Base-by-base conservation (phyloP, 164 flowering plant species). In the Platanus orientalis region DNA sequence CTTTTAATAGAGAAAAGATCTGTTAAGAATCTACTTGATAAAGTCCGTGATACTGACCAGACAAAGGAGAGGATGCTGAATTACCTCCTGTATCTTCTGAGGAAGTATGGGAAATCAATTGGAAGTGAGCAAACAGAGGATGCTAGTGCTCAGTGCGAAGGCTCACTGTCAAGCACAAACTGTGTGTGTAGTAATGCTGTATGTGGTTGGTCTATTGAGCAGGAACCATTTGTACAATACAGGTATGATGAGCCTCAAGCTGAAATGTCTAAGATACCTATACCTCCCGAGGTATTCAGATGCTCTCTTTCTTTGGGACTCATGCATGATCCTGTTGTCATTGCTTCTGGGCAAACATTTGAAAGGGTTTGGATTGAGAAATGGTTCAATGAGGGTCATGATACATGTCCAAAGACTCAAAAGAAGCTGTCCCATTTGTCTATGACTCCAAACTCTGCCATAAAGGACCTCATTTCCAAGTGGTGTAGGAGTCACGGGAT, bases 271-370 rank as follows among this genome's bases (percentile, higher is more conserved):
- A 51, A 62, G 54, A 48, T 70, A 53, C 62, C 69, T 17, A 30
- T 50, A 57, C 83, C 80, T 19, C 93, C 90, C 10, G 80, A 85
- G 56, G 85, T 83, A 76, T 85, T 83, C 65, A 76, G 57, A 52
- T 92, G 98, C 68, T 89, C 89, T n/a, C 60, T 92, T 62, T 92
- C 98, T 42, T 58, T 44, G 19, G 79, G 70, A 68, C 39, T 92
- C 64, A 89, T 92, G 93, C 72, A 69, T 72, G 98, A 89, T 73
- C 98, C 98, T 13, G 96, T 92, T 48, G 63, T 84, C 57, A 86
- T 92, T 70, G 82, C 85, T 60, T 88, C 98, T 48, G 98, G 98
- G 7, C 79, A 81, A 73, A 86, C 98, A 49, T 92, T 75, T 78
- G 98, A 92, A 64, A 84, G 91, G 77, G 51, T 71, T 40, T 84